A percentile compares a stretch with the other conserved stretches of the same genome.
These are phyloP conservation scores for Leonotis leonurus DNA, from an alignment of 257 asterid genomes.

Conservation along the genomic window DNA sequence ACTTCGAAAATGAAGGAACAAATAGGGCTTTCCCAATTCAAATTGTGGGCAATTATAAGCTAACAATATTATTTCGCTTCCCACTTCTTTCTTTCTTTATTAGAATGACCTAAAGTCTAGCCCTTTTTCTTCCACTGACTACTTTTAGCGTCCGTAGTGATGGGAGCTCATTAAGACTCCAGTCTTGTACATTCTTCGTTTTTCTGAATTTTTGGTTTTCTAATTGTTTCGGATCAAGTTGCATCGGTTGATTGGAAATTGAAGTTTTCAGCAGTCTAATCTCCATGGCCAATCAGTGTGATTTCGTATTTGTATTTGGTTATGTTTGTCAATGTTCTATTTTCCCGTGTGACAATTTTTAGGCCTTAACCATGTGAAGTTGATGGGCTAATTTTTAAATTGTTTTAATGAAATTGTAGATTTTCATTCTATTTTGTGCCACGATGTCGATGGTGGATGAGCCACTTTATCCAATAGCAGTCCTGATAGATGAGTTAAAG, in stretches of 20 bases:
- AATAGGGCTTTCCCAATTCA: neutral
- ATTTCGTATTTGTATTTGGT: neutral
- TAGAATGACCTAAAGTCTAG: neutral
- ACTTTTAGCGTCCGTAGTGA: neutral
- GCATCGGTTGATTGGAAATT: neutral
- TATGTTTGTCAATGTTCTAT: neutral
- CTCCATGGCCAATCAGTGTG: too few relatives aligned
- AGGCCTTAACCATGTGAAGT: neutral
- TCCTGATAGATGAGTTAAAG: conserved; percentile 84
- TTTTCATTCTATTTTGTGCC: conserved; percentile 2
- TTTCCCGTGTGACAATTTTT: too few relatives aligned
- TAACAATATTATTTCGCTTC: neutral
- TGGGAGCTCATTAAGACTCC: conserved; percentile 9
- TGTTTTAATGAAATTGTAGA: conserved; percentile 11
- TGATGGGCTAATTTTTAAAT: neutral
- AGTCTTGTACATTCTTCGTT: neutral
- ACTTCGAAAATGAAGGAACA: neutral
- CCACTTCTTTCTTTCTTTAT: neutral
- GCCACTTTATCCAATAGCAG: conserved; percentile 95
- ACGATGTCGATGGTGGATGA: conserved; percentile 87
- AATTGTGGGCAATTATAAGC: neutral
- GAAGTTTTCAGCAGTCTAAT: conserved; percentile 1
- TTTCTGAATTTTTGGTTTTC: neutral
- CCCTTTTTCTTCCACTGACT: neutral
- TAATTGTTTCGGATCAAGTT: neutral